Conservation (phyloP, 148 eudicot species). For the Fallopia convolvulus region DNA sequence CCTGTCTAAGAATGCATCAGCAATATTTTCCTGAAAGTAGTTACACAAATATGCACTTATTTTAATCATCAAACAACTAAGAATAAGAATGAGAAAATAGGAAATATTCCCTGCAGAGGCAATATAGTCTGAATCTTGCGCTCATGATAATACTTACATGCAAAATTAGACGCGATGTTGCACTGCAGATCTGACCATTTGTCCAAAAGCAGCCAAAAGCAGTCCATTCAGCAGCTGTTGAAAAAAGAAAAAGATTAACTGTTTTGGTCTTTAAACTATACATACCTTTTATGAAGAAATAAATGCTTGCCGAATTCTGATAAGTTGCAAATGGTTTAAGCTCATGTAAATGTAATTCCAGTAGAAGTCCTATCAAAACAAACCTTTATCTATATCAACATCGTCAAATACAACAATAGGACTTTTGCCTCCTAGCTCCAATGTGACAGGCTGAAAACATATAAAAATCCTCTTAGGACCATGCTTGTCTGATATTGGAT, state of each 20-base stretch:
- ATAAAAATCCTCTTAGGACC: neutral
- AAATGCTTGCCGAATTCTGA: neutral
- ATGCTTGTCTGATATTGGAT: neutral
- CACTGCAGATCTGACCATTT: constrained; percentile 99
- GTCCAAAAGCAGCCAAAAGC: constrained; percentile 98
- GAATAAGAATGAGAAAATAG: neutral
- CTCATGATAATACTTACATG: constrained; percentile 44
- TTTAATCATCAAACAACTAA: neutral
- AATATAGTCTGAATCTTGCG: neutral
- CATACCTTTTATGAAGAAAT: too few species aligned
- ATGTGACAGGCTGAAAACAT: constrained; percentile 74
- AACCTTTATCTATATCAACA: constrained; percentile 90
- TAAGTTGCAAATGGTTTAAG: neutral
- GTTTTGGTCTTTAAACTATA: neutral
- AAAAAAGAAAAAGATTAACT: constrained; percentile 8
- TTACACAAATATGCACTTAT: neutral
- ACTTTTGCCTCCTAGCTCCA: constrained; percentile 99
- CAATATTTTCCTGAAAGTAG: constrained; percentile 79
- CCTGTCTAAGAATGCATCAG: constrained; percentile 63
- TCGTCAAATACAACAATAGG: constrained; percentile 94
- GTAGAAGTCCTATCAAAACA: constrained; percentile 19
- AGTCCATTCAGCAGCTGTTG: constrained; percentile 96
- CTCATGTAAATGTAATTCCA: neutral
- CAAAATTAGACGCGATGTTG: constrained; percentile 87
- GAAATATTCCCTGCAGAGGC: neutral